Conservation (phyloP, 768 basidiomycete species). For the Leccinum broughii region DNA sequence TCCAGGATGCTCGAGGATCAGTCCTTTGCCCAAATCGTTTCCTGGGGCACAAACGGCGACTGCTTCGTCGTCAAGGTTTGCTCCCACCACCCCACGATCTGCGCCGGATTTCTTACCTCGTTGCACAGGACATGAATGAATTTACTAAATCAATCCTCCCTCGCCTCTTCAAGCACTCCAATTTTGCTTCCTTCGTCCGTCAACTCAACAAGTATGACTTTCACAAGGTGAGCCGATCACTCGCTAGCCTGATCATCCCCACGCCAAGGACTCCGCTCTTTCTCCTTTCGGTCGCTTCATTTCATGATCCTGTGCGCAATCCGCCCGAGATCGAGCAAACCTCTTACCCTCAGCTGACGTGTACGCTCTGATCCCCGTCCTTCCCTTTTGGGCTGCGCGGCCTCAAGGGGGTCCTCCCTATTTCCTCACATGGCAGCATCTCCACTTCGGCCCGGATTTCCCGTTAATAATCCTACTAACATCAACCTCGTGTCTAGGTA, state of each 20-base stretch:
- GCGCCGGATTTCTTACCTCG: conserved; percentile 11
- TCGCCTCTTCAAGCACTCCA: conserved; percentile 93
- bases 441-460: conserved; percentile 3
- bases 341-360: neutral
- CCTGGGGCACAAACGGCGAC: conserved; percentile 82
- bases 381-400: conserved; percentile 10
- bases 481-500: conserved; percentile 40
- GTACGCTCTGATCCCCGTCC: conserved; percentile 11
- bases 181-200: conserved; percentile 89
- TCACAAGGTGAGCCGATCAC: conserved; percentile 63
- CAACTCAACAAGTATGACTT: conserved; percentile 98
- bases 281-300: conserved; percentile 13
- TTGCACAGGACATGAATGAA: conserved; percentile 82
- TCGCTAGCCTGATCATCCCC: neutral
- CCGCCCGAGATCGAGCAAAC: conserved; percentile 19
- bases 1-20: conserved; percentile 86
- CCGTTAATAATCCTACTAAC: conserved; percentile 3
- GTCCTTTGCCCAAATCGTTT: conserved; percentile 68
- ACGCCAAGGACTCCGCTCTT: neutral
- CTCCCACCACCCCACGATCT: conserved; percentile 1
- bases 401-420: conserved; percentile 13
- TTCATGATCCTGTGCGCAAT: conserved; percentile 12
- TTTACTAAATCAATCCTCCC: conserved; percentile 91
- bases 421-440: neutral
- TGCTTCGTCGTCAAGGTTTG: conserved; percentile 84